Evolutionary conservation across 1,139 yeast genomes (phyloP), one percentile per base, ranked within the genome.

Genomic region (Sugiyamaella grinbergsii): DNA sequence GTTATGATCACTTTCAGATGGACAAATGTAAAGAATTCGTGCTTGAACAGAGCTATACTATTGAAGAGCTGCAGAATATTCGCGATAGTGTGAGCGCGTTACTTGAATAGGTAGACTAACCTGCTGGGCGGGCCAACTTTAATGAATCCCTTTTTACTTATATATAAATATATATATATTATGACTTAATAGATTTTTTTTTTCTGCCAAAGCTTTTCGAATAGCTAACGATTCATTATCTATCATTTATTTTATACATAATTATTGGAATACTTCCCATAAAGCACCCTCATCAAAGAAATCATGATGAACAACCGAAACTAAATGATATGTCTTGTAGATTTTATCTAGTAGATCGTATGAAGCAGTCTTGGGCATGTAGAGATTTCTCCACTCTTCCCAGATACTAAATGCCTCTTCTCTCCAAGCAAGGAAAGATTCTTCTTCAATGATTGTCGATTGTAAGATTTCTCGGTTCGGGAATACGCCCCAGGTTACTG

Each of bases 401-500:
- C 97, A 88, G 55, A 93, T 83, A 56, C 81, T 78, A 69, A 90
- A 93, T 0, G 96, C 95, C 67, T 93, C 98, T 62, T 91, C 96
- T 58, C 83, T 80, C 97, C 97, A 90, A 1, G 96, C 95, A 59
- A 79, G 78, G 71, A 90, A 90, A 2, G 96, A 86, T 61, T 89
- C 95, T 59, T 80, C 84, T 62, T 89, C 96, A 49, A 90, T 82
- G 52, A 89, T 84, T 0, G 98, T 90, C 1, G 96, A 87, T 66
- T 89, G 96, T 28, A 87, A 78, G 43, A 88, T 83, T 64, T 88
- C 95, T 58, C 87, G 79, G 69, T 83, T 85, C 1, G 95, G 95
- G 73, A 91, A 90, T 2, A 86, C 95, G 52, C 97, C 97, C 97
- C 97, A 93, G 0, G 98, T 93, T 7, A 93, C 94, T 20, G 94